Evolutionary conservation across 306 rosid genomes (phyloP).

Genomic region (Pterocarpus macrocarpus): DNA sequence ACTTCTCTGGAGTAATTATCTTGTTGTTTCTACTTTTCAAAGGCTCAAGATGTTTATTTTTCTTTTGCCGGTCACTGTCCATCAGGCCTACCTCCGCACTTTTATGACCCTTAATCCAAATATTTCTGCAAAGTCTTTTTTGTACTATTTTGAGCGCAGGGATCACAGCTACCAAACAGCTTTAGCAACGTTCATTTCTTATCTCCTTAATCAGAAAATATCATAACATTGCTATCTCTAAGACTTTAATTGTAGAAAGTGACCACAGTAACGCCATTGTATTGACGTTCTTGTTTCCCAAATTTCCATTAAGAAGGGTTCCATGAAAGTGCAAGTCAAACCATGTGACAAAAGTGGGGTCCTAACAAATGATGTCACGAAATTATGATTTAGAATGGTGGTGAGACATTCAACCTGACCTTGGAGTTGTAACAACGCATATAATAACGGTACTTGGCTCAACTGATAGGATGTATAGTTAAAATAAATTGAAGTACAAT

Average conservation of each 20-base stretch:
- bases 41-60: no score
- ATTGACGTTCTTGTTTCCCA: neutral
- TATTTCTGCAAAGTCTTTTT: neutral
- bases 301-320: neutral
- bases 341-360: neutral
- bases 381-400: neutral
- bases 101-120: neutral
- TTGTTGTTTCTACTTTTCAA: no score
- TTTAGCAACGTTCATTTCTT: neutral
- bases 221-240: neutral
- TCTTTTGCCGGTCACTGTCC: no score
- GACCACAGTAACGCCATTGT: neutral
- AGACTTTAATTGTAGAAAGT: neutral
- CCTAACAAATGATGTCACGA: neutral
- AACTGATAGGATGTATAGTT: no score
- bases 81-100: neutral
- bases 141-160: neutral
- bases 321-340: neutral
- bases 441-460: no score
- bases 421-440: no score
- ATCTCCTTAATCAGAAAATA: constrained; percentile 3
- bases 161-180: neutral
- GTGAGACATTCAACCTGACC: neutral
- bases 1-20: no score
- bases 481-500: no score